phyloP scores from a whole-genome alignment of 192 early-diverging fungal genomes.

The Kappamyces sp. region DNA sequence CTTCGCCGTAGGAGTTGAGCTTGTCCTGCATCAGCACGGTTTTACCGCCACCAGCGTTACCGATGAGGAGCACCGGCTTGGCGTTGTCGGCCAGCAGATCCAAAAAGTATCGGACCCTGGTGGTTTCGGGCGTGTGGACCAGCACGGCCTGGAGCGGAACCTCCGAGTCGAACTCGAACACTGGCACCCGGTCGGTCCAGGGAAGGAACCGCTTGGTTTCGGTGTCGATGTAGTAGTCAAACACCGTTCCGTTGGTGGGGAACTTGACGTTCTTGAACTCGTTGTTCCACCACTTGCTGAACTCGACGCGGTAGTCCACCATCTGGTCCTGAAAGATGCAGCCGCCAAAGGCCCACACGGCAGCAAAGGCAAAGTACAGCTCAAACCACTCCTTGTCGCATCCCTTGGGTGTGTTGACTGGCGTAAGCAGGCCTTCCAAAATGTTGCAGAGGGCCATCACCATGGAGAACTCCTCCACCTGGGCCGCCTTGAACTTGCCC shows the following conservation, averaged over 20 bases:
- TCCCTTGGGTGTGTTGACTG: constrained; percentile 57
- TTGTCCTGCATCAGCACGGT: constrained; percentile 63
- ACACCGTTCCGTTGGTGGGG: constrained; percentile 52
- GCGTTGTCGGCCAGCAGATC: constrained; percentile 58
- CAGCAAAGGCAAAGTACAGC: constrained; percentile 63
- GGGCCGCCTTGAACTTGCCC: constrained; percentile 57
- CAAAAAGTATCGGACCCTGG: constrained; percentile 47
- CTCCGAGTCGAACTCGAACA: constrained; percentile 52
- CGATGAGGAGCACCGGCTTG: constrained; percentile 54
- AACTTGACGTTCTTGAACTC: constrained; percentile 61
- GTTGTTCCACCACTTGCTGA: constrained; percentile 61
- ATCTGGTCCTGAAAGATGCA: constrained; percentile 58
- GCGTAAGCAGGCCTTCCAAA: constrained; percentile 55
- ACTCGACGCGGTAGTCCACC: constrained; percentile 55
- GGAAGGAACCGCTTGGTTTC: constrained; percentile 54
- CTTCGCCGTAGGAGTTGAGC: constrained; percentile 54
- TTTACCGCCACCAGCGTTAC: constrained; percentile 63
- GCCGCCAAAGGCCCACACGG: constrained; percentile 63
- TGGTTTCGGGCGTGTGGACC: constrained; percentile 60
- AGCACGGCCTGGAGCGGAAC: constrained; percentile 50
- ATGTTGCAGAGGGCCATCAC: constrained; percentile 57
- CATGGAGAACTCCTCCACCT: constrained; percentile 59
- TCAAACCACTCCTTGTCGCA: constrained; percentile 69
- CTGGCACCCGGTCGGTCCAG: constrained; percentile 56
- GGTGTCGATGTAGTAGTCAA: constrained; percentile 58